Evolutionary conservation across 306 rosid genomes (phyloP).

Genomic region (Senna tora): DNA sequence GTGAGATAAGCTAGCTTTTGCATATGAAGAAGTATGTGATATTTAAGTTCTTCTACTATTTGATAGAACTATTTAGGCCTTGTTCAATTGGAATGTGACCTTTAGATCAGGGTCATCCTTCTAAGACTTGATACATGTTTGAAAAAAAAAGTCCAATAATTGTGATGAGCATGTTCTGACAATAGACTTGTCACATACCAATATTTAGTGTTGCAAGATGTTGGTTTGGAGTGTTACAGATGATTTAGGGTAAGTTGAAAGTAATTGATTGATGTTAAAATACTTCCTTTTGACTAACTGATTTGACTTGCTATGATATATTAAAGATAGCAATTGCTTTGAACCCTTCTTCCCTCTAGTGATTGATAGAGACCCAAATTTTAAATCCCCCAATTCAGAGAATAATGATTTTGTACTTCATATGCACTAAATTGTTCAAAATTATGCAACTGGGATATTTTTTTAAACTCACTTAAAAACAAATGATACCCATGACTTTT

Average conservation of each 20-base stretch:
- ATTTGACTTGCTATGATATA: conserved; percentile 11
- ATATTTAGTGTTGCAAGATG: conserved; percentile 35
- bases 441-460: neutral
- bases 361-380: conserved; percentile 21
- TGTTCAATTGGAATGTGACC: conserved; percentile 40
- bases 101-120: conserved; percentile 46
- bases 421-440: neutral
- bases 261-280: conserved; percentile 34
- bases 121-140: conserved; percentile 38
- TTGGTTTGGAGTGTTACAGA: conserved; percentile 37
- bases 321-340: conserved; percentile 30
- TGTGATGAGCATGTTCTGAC: conserved; percentile 42
- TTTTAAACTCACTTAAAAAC: neutral
- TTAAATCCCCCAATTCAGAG: conserved; percentile 25
- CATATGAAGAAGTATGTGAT: conserved; percentile 47
- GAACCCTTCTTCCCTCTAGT: conserved; percentile 22
- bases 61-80: conserved; percentile 45
- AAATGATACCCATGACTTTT: neutral
- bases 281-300: conserved; percentile 25
- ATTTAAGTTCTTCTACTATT: conserved; percentile 46
- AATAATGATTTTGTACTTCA: neutral
- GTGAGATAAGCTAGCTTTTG: conserved; percentile 38
- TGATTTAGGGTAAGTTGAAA: conserved; percentile 38
- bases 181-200: conserved; percentile 31
- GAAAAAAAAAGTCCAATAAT: conserved; percentile 40